phyloP scores from a whole-genome alignment of 2,329 filamentous ascomycete genomes.

The Samsoniella hepiali region DNA sequence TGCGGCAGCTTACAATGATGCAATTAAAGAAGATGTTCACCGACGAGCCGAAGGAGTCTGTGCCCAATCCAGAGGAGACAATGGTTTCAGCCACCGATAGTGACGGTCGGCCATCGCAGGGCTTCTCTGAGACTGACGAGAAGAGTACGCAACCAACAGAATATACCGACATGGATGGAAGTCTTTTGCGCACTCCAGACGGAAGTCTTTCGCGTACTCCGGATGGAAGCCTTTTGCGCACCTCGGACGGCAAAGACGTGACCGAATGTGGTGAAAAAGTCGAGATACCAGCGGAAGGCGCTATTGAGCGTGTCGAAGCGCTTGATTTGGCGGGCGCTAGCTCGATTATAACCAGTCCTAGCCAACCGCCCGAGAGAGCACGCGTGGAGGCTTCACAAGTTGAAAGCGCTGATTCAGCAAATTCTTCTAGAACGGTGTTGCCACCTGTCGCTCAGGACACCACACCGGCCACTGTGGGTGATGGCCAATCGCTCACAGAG shows the following conservation, averaged over 20 bases:
- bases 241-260: constrained; percentile 31
- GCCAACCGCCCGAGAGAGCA: constrained; percentile 13
- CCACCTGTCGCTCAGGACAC: background rate
- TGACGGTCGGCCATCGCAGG: constrained; percentile 46
- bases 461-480: constrained; percentile 20
- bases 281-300: constrained; percentile 31
- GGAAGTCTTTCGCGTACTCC: constrained; percentile 22
- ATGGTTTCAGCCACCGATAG: constrained; percentile 47
- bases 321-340: constrained; percentile 47
- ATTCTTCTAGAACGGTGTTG: background rate
- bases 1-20: constrained; percentile 83
- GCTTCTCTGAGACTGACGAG: constrained; percentile 45
- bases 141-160: constrained; percentile 45
- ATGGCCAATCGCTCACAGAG: constrained; percentile 38
- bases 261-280: constrained; percentile 26
- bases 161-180: constrained; percentile 29
- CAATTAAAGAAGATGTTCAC: constrained; percentile 95
- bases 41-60: constrained; percentile 77
- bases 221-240: constrained; percentile 22
- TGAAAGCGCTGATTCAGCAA: constrained; percentile 12
- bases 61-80: constrained; percentile 65
- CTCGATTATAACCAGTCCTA: constrained; percentile 24
- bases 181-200: constrained; percentile 21
- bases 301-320: constrained; percentile 47
- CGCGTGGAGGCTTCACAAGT: constrained; percentile 15